Base-by-base conservation (phyloP, 176 grass and related monocot genomes). In the Zoysia japonica region DNA sequence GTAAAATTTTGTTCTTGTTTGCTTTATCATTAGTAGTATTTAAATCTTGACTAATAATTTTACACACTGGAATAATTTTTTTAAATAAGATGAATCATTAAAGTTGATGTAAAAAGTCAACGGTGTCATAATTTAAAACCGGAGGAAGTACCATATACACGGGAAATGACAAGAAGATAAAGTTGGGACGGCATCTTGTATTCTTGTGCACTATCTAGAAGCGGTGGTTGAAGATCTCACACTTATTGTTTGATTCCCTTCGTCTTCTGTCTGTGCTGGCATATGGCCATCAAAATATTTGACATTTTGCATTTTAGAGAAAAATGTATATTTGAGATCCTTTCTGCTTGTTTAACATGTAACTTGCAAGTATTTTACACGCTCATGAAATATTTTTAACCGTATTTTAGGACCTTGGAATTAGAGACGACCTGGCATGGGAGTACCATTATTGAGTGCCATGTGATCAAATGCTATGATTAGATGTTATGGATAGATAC, bases 161-260 rank as follows among this genome's bases (percentile, higher is more conserved):
- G 28, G 0, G 28, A 52, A 56, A 50, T 1, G 51, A 79, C 40
- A 80, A 61, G 2, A 67, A 42, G 41, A 78, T 43, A 11, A 74
- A 9, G 51, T 14, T 74, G 61, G 17, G 19, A 57, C 47, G 7
- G 13, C 36, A 63, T 37, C 48, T 78, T 78, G 47, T 52, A 2
- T 11, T 65, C 47, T 77, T 35, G 20, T 65, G 83, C 75, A 39
- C 65, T 79, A 49, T 80, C 74, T 20, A 44, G 13, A 6, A 51
- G 13, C 14, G 47, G 7, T 43, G 19, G 46, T 52, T 80, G 19
- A 44, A 38, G 37, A 51, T 51, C 8, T 80, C 71, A 77, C 28
- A 12, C 44, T 74, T 71, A 13, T 79, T 49, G 9, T 49, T 79
- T 13, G 50, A 67, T 88, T 75, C 63, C 62, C 20, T 28, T 72